Evolutionary conservation across 1,284 basidiomycete species (phyloP).

Genomic region (Singerocomus inundabilis): DNA sequence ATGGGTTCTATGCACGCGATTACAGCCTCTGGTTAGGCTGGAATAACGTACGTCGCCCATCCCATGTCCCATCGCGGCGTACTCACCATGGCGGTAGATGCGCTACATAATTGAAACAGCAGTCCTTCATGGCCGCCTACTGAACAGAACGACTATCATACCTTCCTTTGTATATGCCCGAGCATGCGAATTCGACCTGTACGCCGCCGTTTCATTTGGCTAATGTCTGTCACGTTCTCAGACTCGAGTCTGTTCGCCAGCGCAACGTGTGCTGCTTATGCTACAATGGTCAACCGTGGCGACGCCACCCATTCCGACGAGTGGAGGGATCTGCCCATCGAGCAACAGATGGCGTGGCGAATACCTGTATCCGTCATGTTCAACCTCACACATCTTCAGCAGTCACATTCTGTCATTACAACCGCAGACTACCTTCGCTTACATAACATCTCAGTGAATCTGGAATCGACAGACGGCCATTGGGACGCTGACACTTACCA

Average conservation of each 20-base stretch:
- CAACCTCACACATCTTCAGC: constrained; percentile 43
- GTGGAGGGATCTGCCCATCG: constrained; percentile 40
- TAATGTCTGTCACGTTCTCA: neutral
- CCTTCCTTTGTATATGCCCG: constrained; percentile 43
- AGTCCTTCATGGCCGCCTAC: constrained; percentile 36
- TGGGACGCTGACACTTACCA: constrained; percentile 38
- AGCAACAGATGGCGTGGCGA: constrained; percentile 42
- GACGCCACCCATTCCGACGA: constrained; percentile 38
- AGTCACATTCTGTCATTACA: constrained; percentile 39
- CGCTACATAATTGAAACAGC: constrained; percentile 42
- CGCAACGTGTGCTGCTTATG: constrained; percentile 35
- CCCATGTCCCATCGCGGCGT: neutral
- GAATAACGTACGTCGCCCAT: constrained; percentile 30
- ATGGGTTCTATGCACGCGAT: constrained; percentile 36
- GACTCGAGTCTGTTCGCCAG: constrained; percentile 9
- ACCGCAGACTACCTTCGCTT: constrained; percentile 43
- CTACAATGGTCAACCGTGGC: constrained; percentile 41
- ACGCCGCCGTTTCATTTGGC: constrained; percentile 4
- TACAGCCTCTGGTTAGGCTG: constrained; percentile 36
- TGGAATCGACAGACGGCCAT: constrained; percentile 38
- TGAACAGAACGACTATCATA: constrained; percentile 39
- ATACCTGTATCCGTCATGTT: constrained; percentile 44
- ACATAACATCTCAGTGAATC: constrained; percentile 33
- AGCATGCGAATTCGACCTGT: constrained; percentile 39
- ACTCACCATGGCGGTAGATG: constrained; percentile 28